phyloP scores from a whole-genome alignment of 1,139 yeast species.

The Groenewaldozyma auringiensis region DNA sequence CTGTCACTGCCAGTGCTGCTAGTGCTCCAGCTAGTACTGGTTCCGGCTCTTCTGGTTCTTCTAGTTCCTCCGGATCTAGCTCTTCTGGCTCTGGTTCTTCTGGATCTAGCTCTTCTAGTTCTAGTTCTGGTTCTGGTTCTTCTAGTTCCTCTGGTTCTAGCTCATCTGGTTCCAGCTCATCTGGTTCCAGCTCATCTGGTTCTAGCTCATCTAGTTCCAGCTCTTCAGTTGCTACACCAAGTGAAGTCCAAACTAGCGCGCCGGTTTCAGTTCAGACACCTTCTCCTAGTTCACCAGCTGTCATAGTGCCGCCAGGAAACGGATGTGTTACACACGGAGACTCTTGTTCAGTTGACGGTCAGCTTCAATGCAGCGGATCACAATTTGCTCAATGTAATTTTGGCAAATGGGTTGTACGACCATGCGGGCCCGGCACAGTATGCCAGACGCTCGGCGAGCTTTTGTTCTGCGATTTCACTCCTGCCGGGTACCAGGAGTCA shows the following conservation, averaged over 20 bases:
- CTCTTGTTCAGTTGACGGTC: constrained; percentile 38
- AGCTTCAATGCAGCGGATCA: constrained; percentile 42
- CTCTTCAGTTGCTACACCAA: background rate
- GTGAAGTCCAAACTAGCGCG: background rate
- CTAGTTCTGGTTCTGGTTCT: constrained; percentile 3
- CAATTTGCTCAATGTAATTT: constrained; percentile 42
- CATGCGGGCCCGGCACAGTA: constrained; percentile 47
- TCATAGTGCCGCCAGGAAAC: background rate
- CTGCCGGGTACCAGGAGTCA: background rate
- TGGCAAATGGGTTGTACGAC: constrained; percentile 43
- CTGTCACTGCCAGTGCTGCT: constrained; percentile 3
- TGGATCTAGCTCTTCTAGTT: constrained; percentile 3
- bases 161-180: background rate
- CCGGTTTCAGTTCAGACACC: constrained; percentile 1
- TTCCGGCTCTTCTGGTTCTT: constrained; percentile 1
- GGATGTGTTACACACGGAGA: constrained; percentile 9
- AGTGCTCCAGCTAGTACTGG: background rate
- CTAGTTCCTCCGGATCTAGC: constrained; percentile 5
- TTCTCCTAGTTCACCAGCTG: constrained; percentile 2
- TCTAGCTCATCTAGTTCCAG: background rate
- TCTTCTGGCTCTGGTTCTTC: constrained; percentile 4
- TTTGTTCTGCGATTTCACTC: constrained; percentile 12
- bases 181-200: background rate
- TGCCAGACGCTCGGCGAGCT: constrained; percentile 30
- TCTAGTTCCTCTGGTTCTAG: background rate